Evolutionary conservation across 2,329 filamentous ascomycete species (phyloP), one percentile per base, ranked within the genome.

Genomic region (Thielaviopsis punctulata): DNA sequence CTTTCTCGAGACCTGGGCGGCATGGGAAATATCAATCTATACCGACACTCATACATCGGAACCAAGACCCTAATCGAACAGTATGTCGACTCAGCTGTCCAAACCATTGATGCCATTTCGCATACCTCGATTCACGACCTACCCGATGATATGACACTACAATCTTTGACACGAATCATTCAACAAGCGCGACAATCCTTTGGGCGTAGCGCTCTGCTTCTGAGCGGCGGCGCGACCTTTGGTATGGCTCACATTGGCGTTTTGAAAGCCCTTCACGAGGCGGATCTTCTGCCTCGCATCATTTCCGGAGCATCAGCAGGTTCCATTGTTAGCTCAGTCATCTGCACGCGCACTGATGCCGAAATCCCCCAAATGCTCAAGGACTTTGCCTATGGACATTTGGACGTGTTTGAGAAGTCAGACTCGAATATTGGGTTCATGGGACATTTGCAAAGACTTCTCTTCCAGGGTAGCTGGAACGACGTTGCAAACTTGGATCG

Each of bases 161-260:
- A 69, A 22, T 73, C 74, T 48, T 61, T 79, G 4, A 69, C 88
- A 5, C 82, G 89, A 52, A 77, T 80, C 53, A 71, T 92, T 57
- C 65, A 89, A 45, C 76, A 78, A 52, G 77, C 85, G 1, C 77
- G 86, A 39, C 84, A 89, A 61, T 84, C 84, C 33, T 93, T 88
- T 61, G 87, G 87, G n/a, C 76, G 87, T 56, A 92, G 82, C 57
- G 88, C 86, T 0, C 68, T 95, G 49, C 70, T 93, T 9, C 70
- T 95, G 9, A 93, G 87, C 4, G 88, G 88, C 7, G 88, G 88
- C 2, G 87, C 84, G 1, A 92, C 88, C 0, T 87, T 93, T 66
- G 88, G 88, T 41, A 93, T 95, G 85, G 85, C 85, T 55, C 88
- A 95, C 63, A 84, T 94, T 52, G 88, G 88, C 1, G 87, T 95